Base-by-base conservation (phyloP, 2,329 filamentous ascomycete genomes). In the Colletotrichum tofieldiae region DNA sequence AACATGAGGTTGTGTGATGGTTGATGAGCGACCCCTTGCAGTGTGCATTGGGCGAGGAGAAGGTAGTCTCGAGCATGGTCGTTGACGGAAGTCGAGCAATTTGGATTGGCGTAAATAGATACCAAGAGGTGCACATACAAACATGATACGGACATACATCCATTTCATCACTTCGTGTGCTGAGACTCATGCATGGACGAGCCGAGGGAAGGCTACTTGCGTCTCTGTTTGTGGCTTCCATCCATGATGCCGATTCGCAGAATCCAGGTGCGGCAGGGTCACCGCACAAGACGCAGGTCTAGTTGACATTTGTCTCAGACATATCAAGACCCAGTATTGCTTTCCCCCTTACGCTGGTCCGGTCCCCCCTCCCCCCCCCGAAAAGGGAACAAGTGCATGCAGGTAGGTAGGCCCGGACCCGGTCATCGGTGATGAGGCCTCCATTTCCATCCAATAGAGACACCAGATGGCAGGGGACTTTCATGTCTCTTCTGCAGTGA, bases 391-490 rank as follows among this genome's bases (percentile, higher is more conserved):
- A 14, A 23, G 26, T 14, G 12, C 2, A 47, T 61, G 43, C 29
- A 35, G 52, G 18, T 35, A 55, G 52, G n/a, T 32, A 29, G n/a
- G 47, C 41, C 37, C 41, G 58, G 58, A 47, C 20, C 43, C 26
- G 58, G 41, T 61, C 43, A 16, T 37, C 18, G 43, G 45, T 35
- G 29, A 49, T 35, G 43, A 62, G 59, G 59, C 14, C 59, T 37
- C 29, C 7, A 6, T 47, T 20, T 3, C 23, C 18, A 37, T 26
- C 43, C 43, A 51, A 26, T 16, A 26, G 7, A 37, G 20, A 37
- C 59, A 49, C 20, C 29, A 39, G 43, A 26, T 20, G 11, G 43
- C 29, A 26, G 32, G 5, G 14, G n/a, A 12, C 6, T 23, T 35
- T 16, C 37, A 18, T 62, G 14, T 62, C 43, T 62, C 43, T 51